A percentile compares a stretch with the other conserved stretches of the same genome.
These are phyloP conservation scores for Beauveria bassiana DNA, from an alignment of 2,329 filamentous ascomycete species.

Conservation along the genomic window DNA sequence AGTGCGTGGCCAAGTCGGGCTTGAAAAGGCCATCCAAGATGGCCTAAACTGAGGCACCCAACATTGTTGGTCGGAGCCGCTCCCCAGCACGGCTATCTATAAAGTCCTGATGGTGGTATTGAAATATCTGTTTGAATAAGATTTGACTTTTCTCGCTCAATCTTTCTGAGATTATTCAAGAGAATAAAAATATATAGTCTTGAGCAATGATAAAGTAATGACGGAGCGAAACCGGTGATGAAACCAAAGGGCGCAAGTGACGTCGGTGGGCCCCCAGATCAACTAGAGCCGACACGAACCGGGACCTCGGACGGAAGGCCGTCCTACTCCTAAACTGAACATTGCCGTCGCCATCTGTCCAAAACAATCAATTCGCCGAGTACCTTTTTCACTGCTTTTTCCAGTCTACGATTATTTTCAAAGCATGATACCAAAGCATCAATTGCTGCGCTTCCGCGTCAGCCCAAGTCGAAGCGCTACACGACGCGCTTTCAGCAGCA, in stretches of 20 bases:
- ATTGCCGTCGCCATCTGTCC: neutral
- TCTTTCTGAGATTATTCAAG: neutral
- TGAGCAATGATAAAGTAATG: neutral
- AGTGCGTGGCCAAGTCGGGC: constrained; percentile 16
- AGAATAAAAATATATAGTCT: too few species aligned
- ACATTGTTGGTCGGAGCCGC: neutral
- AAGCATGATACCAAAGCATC: neutral
- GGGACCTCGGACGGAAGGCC: constrained; percentile 4
- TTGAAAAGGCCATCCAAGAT: constrained; percentile 15
- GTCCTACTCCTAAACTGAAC: neutral
- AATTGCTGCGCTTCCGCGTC: neutral
- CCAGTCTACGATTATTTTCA: fast-evolving
- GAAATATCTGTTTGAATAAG: too few species aligned
- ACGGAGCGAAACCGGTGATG: neutral
- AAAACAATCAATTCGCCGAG: neutral
- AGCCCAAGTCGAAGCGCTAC: neutral
- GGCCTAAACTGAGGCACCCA: constrained; percentile 2
- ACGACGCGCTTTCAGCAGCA: constrained; percentile 5
- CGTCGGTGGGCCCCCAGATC: neutral
- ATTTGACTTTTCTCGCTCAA: neutral
- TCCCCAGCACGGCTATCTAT: neutral
- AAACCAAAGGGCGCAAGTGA: constrained; percentile 4
- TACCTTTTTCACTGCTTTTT: neutral
- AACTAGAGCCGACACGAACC: constrained; percentile 5
- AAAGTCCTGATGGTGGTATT: neutral